These are phyloP conservation scores for Grosmannia serpens DNA, from an alignment of 2,329 filamentous ascomycete species.

Conservation along the genomic window DNA sequence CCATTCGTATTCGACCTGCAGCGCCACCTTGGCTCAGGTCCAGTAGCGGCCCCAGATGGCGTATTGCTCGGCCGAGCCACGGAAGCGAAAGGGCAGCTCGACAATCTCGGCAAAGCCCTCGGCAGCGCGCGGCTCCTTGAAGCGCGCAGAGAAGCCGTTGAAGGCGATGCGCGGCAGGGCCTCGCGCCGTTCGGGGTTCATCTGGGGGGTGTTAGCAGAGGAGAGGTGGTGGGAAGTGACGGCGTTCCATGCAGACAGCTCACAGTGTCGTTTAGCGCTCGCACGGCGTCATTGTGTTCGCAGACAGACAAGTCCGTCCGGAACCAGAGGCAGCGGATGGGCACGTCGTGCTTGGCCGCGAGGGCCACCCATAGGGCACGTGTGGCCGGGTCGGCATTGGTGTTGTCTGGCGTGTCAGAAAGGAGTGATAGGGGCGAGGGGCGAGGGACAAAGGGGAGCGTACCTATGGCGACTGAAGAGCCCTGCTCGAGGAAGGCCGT, in stretches of 20 bases:
- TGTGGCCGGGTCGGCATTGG: slow-evolving; percentile 74
- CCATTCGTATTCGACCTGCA: too few species aligned
- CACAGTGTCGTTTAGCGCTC: slow-evolving; percentile 49
- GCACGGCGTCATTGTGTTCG: slow-evolving; percentile 80
- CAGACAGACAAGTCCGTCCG: slow-evolving; percentile 57
- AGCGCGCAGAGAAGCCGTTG: slow-evolving; percentile 59
- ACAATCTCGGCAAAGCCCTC: slow-evolving; percentile 82
- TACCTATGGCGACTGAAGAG: slow-evolving; percentile 65
- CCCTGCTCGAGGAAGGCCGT: slow-evolving; percentile 51
- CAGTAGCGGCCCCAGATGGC: slow-evolving; percentile 68
- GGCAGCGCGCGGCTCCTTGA: slow-evolving; percentile 54
- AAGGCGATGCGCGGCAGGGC: slow-evolving; percentile 74
- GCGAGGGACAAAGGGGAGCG: neutral
- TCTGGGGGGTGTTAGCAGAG: slow-evolving; percentile 23
- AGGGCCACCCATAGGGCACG: slow-evolving; percentile 69
- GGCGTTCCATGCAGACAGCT: neutral
- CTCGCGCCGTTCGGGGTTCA: slow-evolving; percentile 73
- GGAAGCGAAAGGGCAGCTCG: slow-evolving; percentile 64
- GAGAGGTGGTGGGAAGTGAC: too few species aligned
- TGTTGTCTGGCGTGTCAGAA: slow-evolving; percentile 57
- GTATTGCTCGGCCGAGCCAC: slow-evolving; percentile 57
- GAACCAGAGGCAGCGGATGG: slow-evolving; percentile 80
- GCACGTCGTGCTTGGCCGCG: slow-evolving; percentile 56
- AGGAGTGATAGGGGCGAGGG: neutral
- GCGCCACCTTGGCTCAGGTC: slow-evolving; percentile 32